phyloP scores from a whole-genome alignment of 73 alveolate species.

The Breviolum minutum region DNA sequence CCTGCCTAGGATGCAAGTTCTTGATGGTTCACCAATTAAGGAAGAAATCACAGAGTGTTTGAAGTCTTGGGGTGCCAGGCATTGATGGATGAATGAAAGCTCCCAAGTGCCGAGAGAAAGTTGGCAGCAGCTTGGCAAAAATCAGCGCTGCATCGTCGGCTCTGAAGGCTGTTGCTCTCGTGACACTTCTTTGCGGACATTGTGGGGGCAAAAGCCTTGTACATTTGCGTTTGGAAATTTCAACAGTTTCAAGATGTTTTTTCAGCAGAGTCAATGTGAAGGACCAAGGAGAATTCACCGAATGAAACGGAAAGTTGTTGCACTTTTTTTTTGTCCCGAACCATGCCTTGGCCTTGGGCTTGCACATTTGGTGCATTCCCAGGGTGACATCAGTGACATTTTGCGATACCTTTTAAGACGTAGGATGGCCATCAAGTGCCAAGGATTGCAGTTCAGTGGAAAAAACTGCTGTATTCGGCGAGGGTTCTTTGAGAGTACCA shows the following conservation, averaged over 20 bases:
- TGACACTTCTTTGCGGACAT: neutral
- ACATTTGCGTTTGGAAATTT: neutral
- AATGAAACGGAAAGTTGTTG: neutral
- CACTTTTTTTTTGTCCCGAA: neutral
- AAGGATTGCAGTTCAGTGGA: neutral
- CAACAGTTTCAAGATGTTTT: too few species aligned
- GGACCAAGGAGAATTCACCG: too few species aligned
- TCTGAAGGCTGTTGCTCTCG: neutral
- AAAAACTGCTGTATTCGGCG: neutral
- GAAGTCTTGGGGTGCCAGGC: neutral
- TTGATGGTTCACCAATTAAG: too few species aligned
- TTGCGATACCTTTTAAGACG: constrained; percentile 39
- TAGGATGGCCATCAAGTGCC: constrained; percentile 55
- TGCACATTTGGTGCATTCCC: constrained; percentile 56
- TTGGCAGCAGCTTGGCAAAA: neutral
- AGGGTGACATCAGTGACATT: neutral
- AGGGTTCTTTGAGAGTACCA: too few species aligned
- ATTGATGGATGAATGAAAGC: constrained; percentile 16
- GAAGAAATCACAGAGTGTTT: too few species aligned
- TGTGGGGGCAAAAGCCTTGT: neutral
- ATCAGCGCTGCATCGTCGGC: neutral
- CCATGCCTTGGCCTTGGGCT: neutral
- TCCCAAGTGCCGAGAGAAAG: too few species aligned
- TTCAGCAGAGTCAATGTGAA: neutral
- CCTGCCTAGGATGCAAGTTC: neutral